phyloP scores from a whole-genome alignment of 768 basidiomycete genomes.

The Kwoniella botswanensis region DNA sequence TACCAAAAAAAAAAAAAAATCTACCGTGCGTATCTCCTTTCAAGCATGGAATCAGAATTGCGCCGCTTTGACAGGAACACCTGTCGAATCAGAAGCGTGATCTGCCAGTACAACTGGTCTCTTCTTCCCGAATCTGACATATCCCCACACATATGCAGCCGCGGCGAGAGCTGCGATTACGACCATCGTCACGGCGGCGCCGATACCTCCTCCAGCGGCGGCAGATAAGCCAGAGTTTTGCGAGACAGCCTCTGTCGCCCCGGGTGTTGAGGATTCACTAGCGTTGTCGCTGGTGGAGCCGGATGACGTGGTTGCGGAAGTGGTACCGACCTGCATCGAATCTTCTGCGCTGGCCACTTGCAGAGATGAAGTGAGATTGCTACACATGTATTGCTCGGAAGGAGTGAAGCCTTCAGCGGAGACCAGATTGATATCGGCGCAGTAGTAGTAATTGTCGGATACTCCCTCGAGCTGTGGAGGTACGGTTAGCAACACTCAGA shows the following conservation, averaged over 20 bases:
- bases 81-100: conserved; percentile 19
- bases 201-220: conserved; percentile 52
- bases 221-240: conserved; percentile 29
- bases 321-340: conserved; percentile 19
- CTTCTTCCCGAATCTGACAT: conserved; percentile 20
- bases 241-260: neutral
- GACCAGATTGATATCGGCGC: conserved; percentile 45
- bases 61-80: conserved; percentile 15
- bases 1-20: too few relatives aligned
- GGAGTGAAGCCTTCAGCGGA: conserved; percentile 20
- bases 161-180: conserved; percentile 27
- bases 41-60: neutral
- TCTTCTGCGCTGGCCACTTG: conserved; percentile 26
- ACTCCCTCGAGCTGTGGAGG: conserved; percentile 28
- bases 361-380: conserved; percentile 35
- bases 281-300: neutral
- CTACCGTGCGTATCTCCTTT: too few relatives aligned
- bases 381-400: conserved; percentile 34
- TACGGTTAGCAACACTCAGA: neutral
- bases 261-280: neutral
- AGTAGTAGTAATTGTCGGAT: conserved; percentile 31
- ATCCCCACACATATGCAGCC: conserved; percentile 11
- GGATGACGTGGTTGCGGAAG: conserved; percentile 2
- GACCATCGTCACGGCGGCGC: conserved; percentile 47
- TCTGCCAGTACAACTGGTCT: conserved; percentile 8